Base-by-base conservation (phyloP, 371 early-diverging fungal species). In the Batrachochytrium dendrobatidis region DNA sequence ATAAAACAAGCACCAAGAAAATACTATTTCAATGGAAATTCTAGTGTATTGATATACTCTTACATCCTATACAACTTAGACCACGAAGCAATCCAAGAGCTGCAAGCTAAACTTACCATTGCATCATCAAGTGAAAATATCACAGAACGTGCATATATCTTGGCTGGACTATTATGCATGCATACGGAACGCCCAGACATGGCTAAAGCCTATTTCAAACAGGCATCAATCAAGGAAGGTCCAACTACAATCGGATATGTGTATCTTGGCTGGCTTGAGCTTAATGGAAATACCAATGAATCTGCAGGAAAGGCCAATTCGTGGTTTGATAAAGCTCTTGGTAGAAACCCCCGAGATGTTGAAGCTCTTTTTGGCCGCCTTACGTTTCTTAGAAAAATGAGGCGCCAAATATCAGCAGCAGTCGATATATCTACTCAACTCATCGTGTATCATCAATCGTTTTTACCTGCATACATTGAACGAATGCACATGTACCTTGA, bases 381-480 rank as follows among this genome's bases (percentile, higher is more conserved):
- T 10, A 32, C 59, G 8, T 65, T 30, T 29, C 58, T 75, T 17
- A 52, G 73, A 30, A 58, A 58, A 52, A 59, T 64, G 28, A 52
- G 62, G 18, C 63, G 64, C 6, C 67, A 79, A 35, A 58, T 63
- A 10, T 55, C 67, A 3, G 53, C 65, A 15, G 74, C 76, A 1
- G 46, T 79, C 6, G 79, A 79, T 54, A 60, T 74, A 25, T 65
- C 68, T 33, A 61, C 72, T 5, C 73, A 69, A 39, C 56, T 79
- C 33, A 69, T 68, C 17, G 74, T 70, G 22, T 66, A 66, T 30
- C 65, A 68, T 45, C 59, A 72, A 17, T 28, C 31, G 24, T 79
- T 74, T 49, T 22, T 74, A 5, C 79, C 79, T 0, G 79, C 76
- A 0, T 67, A 68, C 54, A 68, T 75, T 33, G 76, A 75, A 51